Base-by-base conservation (phyloP, 805 yeast species). In the Cyberlindnera mycetangii region DNA sequence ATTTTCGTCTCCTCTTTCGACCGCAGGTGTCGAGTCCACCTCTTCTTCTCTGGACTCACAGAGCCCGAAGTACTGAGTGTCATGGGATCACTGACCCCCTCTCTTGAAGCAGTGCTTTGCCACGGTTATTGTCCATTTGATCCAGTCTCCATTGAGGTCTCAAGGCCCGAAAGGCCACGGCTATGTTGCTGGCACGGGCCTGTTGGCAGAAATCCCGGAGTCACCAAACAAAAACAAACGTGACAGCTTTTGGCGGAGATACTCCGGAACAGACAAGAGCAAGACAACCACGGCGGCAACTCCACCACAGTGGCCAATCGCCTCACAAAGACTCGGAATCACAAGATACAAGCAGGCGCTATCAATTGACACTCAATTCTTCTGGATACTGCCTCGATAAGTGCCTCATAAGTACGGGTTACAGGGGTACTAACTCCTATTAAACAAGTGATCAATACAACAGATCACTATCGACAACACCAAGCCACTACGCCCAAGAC, bases 1-100 rank as follows among this genome's bases (percentile, higher is more conserved):
- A 50, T 42, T 17, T 42, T 44, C 8, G 44, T 39, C 10, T 47
- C 45, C n/a, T 50, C 56, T 24, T 51, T 55, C 8, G 61, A 53
- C 25, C 60, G 42, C 18, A 51, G 44, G 17, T 39, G 47, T n/a
- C 50, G 46, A 17, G 47, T 41, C 35, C 18, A 15, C 10, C 49
- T 40, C 32, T n/a, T 41, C 31, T 41, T 41, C 25, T 41, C 45
- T 17, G 39, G 39, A 18, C 39, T 37, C 18, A 27, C 14, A 5
- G 32, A 17, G 18, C 11, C 30, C 14, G 16, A 11, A 6, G 16
- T 16, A 16, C 9, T 25, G n/a, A 16, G 39, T 25, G 32, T 20
- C 39, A 33, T 33, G 12, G 37, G 4, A 8, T 5, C 20, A 8
- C 24, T 8, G 17, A 30, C 32, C 16, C 32, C 7, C 19, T 30